Evolutionary conservation across 1,284 basidiomycete genomes (phyloP).

Genomic region (Boletus mariae): DNA sequence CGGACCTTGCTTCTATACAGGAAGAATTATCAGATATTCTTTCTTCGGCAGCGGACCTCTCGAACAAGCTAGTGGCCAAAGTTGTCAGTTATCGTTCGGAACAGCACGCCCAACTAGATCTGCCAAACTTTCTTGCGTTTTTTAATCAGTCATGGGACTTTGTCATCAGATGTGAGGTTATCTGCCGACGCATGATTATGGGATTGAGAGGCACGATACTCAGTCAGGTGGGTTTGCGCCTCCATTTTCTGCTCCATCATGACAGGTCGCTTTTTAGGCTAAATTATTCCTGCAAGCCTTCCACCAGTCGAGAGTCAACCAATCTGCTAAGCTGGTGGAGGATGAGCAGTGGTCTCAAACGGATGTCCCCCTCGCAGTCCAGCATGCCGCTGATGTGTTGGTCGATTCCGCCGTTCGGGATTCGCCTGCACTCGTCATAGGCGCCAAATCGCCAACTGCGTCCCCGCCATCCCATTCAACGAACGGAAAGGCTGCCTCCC

Average conservation of each 20-base stretch:
- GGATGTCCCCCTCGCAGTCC: slow-evolving; percentile 67
- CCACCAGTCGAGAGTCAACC: slow-evolving; percentile 79
- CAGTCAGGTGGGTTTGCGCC: slow-evolving; percentile 54
- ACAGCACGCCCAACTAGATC: slow-evolving; percentile 69
- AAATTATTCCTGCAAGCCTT: slow-evolving; percentile 85
- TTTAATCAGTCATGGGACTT: slow-evolving; percentile 89
- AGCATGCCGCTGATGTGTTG: slow-evolving; percentile 70
- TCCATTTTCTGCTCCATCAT: background rate
- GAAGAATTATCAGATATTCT: slow-evolving; percentile 72
- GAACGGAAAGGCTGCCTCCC: slow-evolving; percentile 25
- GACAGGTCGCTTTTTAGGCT: slow-evolving; percentile 46
- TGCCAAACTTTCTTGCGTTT: slow-evolving; percentile 75
- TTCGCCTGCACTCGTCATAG: slow-evolving; percentile 62
- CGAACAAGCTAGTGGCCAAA: slow-evolving; percentile 78
- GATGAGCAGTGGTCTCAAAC: slow-evolving; percentile 84
- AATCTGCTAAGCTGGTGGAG: slow-evolving; percentile 87
- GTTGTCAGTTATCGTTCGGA: slow-evolving; percentile 75
- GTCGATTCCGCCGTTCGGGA: slow-evolving; percentile 83
- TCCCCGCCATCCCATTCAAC: slow-evolving; percentile 10
- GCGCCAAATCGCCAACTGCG: slow-evolving; percentile 3
- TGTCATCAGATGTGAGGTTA: slow-evolving; percentile 80
- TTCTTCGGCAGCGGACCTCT: slow-evolving; percentile 77
- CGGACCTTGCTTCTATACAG: slow-evolving; percentile 46
- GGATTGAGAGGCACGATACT: slow-evolving; percentile 82
- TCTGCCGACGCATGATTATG: slow-evolving; percentile 89